These are phyloP conservation scores for Anisodus acutangulus DNA, from an alignment of 257 asterid genomes.

Conservation along the genomic window DNA sequence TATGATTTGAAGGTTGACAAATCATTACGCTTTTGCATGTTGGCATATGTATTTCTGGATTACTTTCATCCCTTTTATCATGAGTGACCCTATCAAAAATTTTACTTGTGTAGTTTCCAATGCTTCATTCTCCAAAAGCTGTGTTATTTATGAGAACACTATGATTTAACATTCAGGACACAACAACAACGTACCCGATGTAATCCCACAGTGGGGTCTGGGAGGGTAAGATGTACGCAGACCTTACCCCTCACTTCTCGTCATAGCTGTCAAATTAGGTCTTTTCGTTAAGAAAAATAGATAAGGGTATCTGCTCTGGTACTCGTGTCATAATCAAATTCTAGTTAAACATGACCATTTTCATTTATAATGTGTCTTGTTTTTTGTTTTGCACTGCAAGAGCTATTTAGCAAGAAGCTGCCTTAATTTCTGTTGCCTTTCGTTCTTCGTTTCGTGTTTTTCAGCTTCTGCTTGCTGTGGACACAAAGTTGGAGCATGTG, in stretches of 20 bases:
- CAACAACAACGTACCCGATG: no score
- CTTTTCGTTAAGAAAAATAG: neutral
- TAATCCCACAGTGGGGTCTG: no score
- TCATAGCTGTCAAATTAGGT: neutral
- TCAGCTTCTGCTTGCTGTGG: slow-evolving; percentile 92
- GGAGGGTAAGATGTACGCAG: no score
- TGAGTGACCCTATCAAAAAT: slow-evolving; percentile 32
- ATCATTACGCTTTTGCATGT: slow-evolving; percentile 52
- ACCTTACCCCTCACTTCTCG: neutral
- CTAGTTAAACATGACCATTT: neutral
- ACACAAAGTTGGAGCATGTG: slow-evolving; percentile 93
- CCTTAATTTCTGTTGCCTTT: neutral
- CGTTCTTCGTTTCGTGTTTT: slow-evolving; percentile 14
- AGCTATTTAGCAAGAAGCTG: neutral
- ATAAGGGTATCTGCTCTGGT: neutral
- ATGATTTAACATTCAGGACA: slow-evolving; percentile 23
- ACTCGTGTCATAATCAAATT: neutral
- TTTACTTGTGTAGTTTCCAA: neutral
- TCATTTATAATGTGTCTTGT: neutral
- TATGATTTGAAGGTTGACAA: neutral
- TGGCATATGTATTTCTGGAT: slow-evolving; percentile 68
- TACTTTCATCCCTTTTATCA: slow-evolving; percentile 43
- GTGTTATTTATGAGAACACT: neutral
- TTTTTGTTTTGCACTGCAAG: neutral
- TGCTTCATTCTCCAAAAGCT: neutral